Evolutionary conservation across 768 basidiomycete genomes (phyloP), one percentile per base, ranked within the genome.

Genomic region (Tulasnella sp.): DNA sequence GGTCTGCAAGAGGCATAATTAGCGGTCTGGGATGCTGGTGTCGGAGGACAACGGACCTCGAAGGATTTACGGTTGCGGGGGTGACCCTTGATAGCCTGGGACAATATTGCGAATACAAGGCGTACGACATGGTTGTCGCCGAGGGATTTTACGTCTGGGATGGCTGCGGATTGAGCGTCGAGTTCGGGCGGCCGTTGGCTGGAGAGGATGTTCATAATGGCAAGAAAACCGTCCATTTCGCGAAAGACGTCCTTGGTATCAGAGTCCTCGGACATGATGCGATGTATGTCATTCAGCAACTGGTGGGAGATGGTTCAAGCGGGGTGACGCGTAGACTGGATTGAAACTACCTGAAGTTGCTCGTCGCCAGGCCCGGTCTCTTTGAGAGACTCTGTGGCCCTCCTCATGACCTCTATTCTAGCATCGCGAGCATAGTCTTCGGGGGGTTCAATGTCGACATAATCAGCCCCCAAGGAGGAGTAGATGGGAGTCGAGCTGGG

Each of bases 191-290:
- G 70, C 51, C 75, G 67, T 0, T 84, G 68, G 0, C 78, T 79
- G 0, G 85, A 83, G 3, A 91, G 71, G 29, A 84, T 74, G 62
- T 79, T 84, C 69, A 88, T 80, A 31, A 88, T 70, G 8, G 80
- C 76, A 17, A 89, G 71, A 65, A 88, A 89, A 0, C 88, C 88
- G 60, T 90, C 88, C 64, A 84, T 72, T 64, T 88, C 84, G 4
- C 88, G 75, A 67, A 91, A 90, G 17, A 82, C 80, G 56, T 83
- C 81, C 66, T 82, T 84, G 9, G 84, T 84, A 40, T 67, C 70
- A 2, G 73, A 65, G 62, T 85, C 81, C 66, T 86, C 79, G 14
- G 74, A 71, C 73, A 89, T 74, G 21, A 83, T 78, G 14, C 79
- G 72, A 53, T 80, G 77, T 37, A 90, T 80, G 64, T 86, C 83